Base-by-base conservation (phyloP, 805 yeast genomes). In the Kuraishia ogatae region DNA sequence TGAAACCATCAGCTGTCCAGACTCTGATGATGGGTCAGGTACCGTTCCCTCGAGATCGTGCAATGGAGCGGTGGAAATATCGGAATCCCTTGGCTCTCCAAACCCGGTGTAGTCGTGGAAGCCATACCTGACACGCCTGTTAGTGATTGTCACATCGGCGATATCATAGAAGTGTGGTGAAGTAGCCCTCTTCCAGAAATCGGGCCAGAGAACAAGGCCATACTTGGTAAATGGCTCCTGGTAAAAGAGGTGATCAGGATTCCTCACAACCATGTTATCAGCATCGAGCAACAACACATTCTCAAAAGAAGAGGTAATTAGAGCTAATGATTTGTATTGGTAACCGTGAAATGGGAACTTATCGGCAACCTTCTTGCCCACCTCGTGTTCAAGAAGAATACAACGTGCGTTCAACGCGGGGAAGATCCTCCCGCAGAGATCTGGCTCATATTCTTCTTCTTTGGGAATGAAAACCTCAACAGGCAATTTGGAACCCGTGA, bases 391-490 rank as follows among this genome's bases (percentile, higher is more conserved):
- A 59, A 88, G 68, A 51, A 79, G 73, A 5, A 86, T 77, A 73
- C 96, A 89, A 58, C 74, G 75, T 3, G 85, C 92, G 57, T 82
- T 78, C 54, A 83, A 68, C 20, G 66, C 65, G 0, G 92, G 90
- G 58, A 88, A 75, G 1, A 85, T 71, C 2, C 68, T 67, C 3
- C 78, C 77, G 66, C 96, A 89, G 48, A 86, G 71, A 52, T 83
- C 85, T 20, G 80, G 72, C 60, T 88, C 93, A 62, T 80, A 87
- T 63, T 87, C 94, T 29, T 80, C 81, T 22, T 77, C 68, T 22
- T 80, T 77, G 19, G 96, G 96, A 57, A 91, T 85, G 60, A 88
- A 77, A 8, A 91, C 85, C 70, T 90, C 97, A 17, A 90, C 80
- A 0, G 97, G 97, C 43, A 87, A 66, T 23, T 74, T 73, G 8